phyloP scores from a whole-genome alignment of 306 rosid species.

The Quercus alba region DNA sequence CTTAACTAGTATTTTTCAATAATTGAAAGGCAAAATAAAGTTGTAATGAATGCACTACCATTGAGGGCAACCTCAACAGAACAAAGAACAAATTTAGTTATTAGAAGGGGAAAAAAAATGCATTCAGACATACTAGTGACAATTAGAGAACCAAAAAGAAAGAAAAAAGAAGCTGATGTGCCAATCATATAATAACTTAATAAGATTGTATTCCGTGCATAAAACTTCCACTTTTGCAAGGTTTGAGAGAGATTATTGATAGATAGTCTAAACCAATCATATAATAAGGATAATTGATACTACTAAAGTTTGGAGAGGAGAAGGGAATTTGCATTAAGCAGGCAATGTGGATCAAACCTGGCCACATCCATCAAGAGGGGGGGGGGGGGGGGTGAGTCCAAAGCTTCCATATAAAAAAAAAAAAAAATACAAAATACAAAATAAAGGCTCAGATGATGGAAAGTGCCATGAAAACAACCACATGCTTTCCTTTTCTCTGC shows the following conservation, averaged over 20 bases:
- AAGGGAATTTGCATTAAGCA: slow-evolving; percentile 14
- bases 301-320: neutral
- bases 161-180: neutral
- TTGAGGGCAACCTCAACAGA: too few relatives aligned
- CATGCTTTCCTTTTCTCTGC: slow-evolving; percentile 34
- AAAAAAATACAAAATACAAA: neutral
- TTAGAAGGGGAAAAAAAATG: too few relatives aligned
- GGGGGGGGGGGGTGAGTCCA: slow-evolving; percentile 32
- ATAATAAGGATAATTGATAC: too few relatives aligned
- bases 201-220: neutral
- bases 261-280: too few relatives aligned
- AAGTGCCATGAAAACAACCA: slow-evolving; percentile 63
- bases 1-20: too few relatives aligned
- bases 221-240: too few relatives aligned
- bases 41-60: too few relatives aligned
- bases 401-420: slow-evolving; percentile 13
- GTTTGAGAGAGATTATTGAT: too few relatives aligned
- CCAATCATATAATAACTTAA: neutral
- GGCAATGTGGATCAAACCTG: slow-evolving; percentile 59
- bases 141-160: neutral
- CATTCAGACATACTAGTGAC: too few relatives aligned
- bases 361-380: slow-evolving; percentile 40
- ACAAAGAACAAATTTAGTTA: too few relatives aligned
- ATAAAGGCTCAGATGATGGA: slow-evolving; percentile 35
- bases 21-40: too few relatives aligned